phyloP scores from a whole-genome alignment of 352 stramenopile species.

The Pythium insidiosum region DNA sequence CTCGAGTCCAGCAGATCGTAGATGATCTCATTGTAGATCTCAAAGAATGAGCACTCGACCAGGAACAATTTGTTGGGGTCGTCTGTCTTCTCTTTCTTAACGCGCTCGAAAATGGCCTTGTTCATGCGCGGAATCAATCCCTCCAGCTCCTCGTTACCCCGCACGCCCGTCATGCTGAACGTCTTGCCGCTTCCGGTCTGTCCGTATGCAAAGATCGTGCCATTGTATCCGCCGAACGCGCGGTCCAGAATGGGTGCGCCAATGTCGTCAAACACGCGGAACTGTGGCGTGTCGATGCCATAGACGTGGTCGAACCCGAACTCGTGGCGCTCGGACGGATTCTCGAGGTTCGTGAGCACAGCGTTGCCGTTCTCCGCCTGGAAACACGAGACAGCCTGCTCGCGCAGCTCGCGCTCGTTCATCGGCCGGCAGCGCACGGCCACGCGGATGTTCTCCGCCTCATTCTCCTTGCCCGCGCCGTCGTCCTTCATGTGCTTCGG shows the following conservation, averaged over 20 bases:
- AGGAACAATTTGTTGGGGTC: conserved; percentile 80
- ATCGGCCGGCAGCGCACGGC: conserved; percentile 90
- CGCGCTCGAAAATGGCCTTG: conserved; percentile 82
- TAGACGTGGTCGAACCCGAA: conserved; percentile 90
- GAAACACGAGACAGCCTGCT: conserved; percentile 72
- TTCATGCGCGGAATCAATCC: conserved; percentile 92
- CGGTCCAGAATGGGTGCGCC: conserved; percentile 69
- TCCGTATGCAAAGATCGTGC: conserved; percentile 87
- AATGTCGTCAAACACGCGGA: conserved; percentile 73
- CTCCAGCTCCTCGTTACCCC: conserved; percentile 44
- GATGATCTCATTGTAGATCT: conserved; percentile 97
- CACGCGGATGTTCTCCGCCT: conserved; percentile 88
- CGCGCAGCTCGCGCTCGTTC: conserved; percentile 78
- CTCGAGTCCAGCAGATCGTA: conserved; percentile 90
- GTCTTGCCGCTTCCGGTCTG: conserved; percentile 86
- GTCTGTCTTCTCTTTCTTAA: conserved; percentile 51
- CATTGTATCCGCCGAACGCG: conserved; percentile 83
- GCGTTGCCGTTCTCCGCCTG: conserved; percentile 58
- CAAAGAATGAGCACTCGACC: conserved; percentile 91
- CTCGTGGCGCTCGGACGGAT: conserved; percentile 65
- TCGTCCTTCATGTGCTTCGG: conserved; percentile 83
- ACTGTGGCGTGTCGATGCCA: conserved; percentile 62
- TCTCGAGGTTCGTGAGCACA: conserved; percentile 79
- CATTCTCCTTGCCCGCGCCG: conserved; percentile 57
- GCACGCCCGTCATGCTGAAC: conserved; percentile 83